A percentile compares a stretch with the other conserved stretches of the same genome.
Evolutionary conservation across 768 basidiomycete genomes (phyloP).

Genomic region (Amyloporia xantha): DNA sequence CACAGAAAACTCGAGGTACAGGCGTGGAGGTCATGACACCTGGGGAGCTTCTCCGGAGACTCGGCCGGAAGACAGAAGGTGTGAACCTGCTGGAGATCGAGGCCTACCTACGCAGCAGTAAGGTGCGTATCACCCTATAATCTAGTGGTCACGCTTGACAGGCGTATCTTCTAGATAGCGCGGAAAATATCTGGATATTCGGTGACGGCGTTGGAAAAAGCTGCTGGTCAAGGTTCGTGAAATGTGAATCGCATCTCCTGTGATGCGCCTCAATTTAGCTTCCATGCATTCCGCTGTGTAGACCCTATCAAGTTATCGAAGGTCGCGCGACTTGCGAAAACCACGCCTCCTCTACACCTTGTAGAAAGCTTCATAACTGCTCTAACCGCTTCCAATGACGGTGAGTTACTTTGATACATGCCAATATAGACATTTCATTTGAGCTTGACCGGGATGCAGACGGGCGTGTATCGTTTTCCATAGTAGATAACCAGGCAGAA

Average conservation of each 20-base stretch:
- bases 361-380: conserved; percentile 78
- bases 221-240: conserved; percentile 19
- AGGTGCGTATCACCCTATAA: conserved; percentile 37
- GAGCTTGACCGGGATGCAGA: too few species aligned
- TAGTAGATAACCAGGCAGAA: conserved; percentile 42
- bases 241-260: too few species aligned
- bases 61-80: conserved; percentile 64
- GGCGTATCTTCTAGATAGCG: conserved; percentile 42
- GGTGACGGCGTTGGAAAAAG: conserved; percentile 27
- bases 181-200: conserved; percentile 84
- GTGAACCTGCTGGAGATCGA: conserved; percentile 84
- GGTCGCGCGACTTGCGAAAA: conserved; percentile 19
- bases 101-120: conserved; percentile 74
- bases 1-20: conserved; percentile 21
- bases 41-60: conserved; percentile 50
- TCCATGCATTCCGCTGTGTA: conserved; percentile 1
- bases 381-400: conserved; percentile 72
- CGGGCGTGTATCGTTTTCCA: conserved; percentile 57
- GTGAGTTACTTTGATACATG: conserved; percentile 38
- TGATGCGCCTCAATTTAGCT: too few species aligned
- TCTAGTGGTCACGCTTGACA: background rate
- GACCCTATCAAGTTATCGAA: conserved; percentile 21
- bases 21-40: conserved; percentile 59
- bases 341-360: conserved; percentile 69
- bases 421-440: too few species aligned